Evolutionary conservation across 2,329 filamentous ascomycete genomes (phyloP).

Genomic region (Fusarium coffeatum): DNA sequence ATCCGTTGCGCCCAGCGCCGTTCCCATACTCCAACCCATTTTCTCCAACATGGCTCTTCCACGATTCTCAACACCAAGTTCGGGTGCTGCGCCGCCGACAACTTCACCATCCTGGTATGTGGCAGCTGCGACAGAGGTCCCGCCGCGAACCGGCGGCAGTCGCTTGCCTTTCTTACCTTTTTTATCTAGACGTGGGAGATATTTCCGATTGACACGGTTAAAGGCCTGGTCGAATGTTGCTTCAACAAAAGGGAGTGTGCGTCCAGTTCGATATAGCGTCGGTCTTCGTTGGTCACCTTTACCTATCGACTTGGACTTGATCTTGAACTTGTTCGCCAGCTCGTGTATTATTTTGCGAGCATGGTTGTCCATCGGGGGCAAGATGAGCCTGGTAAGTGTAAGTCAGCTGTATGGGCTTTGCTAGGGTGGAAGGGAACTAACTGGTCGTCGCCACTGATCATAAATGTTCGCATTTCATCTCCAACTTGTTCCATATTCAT

Average conservation of each 20-base stretch:
- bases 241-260: conserved; percentile 71
- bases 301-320: conserved; percentile 88
- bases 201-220: conserved; percentile 58
- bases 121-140: conserved; percentile 38
- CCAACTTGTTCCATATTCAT: conserved; percentile 78
- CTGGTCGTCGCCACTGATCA: conserved; percentile 72
- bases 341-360: conserved; percentile 84
- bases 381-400: conserved; percentile 65
- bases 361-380: conserved; percentile 86
- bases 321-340: conserved; percentile 76
- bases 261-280: conserved; percentile 77
- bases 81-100: conserved; percentile 85
- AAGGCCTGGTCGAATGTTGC: conserved; percentile 60
- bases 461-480: conserved; percentile 77
- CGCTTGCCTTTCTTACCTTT: conserved; percentile 50
- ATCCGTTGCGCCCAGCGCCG: conserved; percentile 80
- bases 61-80: conserved; percentile 83
- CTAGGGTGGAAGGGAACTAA: conserved; percentile 53
- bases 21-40: conserved; percentile 95
- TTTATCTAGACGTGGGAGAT: conserved; percentile 65
- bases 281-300: conserved; percentile 79
- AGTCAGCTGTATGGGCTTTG: conserved; percentile 15
- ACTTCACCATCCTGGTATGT: conserved; percentile 86
- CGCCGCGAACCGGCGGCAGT: conserved; percentile 42
- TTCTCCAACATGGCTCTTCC: conserved; percentile 91